These are phyloP conservation scores for Gastrolobium villosum DNA, from an alignment of 306 rosid genomes.

Conservation along the genomic window DNA sequence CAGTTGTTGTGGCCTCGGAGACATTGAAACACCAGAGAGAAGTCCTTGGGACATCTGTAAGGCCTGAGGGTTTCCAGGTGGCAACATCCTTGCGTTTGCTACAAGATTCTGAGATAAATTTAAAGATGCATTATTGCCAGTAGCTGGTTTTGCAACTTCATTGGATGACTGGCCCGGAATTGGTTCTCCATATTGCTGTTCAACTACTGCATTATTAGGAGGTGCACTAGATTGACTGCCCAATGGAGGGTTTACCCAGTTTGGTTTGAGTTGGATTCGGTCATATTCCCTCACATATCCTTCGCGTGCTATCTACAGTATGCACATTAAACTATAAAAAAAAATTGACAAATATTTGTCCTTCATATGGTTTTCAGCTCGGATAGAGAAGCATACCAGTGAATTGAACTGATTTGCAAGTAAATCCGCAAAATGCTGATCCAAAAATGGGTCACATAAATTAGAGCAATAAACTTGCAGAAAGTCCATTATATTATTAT, in stretches of 20 bases:
- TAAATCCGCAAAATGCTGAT: slow-evolving; percentile 90
- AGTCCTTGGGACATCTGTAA: no score
- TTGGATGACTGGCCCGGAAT: slow-evolving; percentile 67
- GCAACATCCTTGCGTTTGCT: no score
- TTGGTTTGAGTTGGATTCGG: slow-evolving; percentile 66
- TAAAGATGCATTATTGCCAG: slow-evolving; percentile 61
- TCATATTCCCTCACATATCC: slow-evolving; percentile 67
- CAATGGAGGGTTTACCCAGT: slow-evolving; percentile 54
- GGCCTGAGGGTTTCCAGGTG: no score
- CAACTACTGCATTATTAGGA: slow-evolving; percentile 63
- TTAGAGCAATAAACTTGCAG: slow-evolving; percentile 51
- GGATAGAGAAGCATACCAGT: slow-evolving; percentile 66
- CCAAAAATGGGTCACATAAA: slow-evolving; percentile 52
- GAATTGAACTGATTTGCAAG: slow-evolving; percentile 75
- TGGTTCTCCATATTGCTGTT: slow-evolving; percentile 82
- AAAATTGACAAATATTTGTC: background rate
- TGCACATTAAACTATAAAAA: slow-evolving; percentile 40
- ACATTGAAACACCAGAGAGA: no score
- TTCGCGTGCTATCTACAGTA: slow-evolving; percentile 73
- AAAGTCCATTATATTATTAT: slow-evolving; percentile 25
- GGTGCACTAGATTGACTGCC: slow-evolving; percentile 68
- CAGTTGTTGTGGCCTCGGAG: slow-evolving; percentile 74
- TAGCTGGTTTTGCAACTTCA: slow-evolving; percentile 71
- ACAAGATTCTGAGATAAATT: no score
- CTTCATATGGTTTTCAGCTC: slow-evolving; percentile 25